Conservation (phyloP, 305 asterid genomes). For the Coffea humblotiana region DNA sequence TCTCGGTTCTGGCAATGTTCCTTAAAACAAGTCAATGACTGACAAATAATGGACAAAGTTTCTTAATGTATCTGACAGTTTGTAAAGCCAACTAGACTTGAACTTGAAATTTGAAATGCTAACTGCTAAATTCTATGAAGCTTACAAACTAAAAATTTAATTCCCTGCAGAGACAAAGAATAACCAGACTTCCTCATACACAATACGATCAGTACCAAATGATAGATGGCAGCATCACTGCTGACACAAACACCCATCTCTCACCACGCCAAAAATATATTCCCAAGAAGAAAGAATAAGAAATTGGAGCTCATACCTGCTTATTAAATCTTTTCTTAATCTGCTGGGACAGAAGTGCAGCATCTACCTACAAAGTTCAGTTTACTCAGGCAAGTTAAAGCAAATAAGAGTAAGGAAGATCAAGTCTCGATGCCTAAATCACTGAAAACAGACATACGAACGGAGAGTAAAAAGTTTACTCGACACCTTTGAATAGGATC, state of each 20-base stretch:
- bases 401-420: background rate
- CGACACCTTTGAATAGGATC: background rate
- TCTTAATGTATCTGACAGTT: background rate
- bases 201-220: background rate
- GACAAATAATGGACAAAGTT: background rate
- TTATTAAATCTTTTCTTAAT: conserved; percentile 63
- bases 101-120: background rate
- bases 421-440: background rate
- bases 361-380: conserved; percentile 69
- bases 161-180: background rate
- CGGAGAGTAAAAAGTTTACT: background rate
- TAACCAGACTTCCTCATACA: background rate
- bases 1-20: background rate
- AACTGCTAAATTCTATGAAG: background rate
- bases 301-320: conserved; percentile 54
- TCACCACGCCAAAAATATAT: background rate
- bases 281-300: background rate
- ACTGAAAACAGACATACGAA: background rate
- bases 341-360: conserved; percentile 67
- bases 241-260: conserved; percentile 3
- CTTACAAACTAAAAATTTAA: background rate
- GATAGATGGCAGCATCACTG: background rate
- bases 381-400: conserved; percentile 25
- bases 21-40: background rate
- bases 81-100: background rate